phyloP scores from a whole-genome alignment of 2,329 filamentous ascomycete genomes.

The Cytospora piceicola region DNA sequence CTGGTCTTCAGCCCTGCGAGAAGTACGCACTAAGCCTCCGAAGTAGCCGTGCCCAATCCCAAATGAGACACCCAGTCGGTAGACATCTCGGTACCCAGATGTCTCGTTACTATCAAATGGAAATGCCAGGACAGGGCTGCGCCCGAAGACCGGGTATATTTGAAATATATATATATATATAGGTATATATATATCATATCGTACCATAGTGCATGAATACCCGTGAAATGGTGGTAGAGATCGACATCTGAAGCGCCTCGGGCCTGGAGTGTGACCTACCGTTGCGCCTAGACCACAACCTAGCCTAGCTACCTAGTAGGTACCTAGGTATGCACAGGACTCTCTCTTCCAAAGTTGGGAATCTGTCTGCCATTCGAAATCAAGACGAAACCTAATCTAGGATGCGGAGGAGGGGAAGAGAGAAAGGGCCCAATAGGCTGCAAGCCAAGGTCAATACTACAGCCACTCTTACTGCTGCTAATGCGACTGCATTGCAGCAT shows the following conservation, averaged over 20 bases:
- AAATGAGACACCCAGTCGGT: not conserved
- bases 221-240: not conserved
- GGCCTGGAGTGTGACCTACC: slow-evolving; percentile 13
- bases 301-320: too few species aligned
- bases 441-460: slow-evolving; percentile 12
- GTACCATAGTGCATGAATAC: not conserved
- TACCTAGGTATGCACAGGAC: too few species aligned
- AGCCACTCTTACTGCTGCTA: not conserved
- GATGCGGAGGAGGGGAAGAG: slow-evolving; percentile 4
- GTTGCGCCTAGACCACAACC: slow-evolving; percentile 20
- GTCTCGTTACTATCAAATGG: not conserved
- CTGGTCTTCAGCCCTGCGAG: not conserved
- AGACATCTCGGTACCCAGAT: not conserved
- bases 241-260: not conserved
- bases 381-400: not conserved
- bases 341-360: too few species aligned
- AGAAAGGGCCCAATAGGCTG: not conserved
- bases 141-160: not conserved
- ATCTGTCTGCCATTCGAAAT: too few species aligned
- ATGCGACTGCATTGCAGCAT: slow-evolving; percentile 13
- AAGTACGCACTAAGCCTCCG: not conserved
- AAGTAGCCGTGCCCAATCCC: not conserved
- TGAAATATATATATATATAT: not conserved
- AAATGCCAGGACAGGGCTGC: slow-evolving; percentile 5
- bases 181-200: slow-evolving; percentile 7